Evolutionary conservation across 441 rosid genomes (phyloP), one percentile per base, ranked within the genome.

Genomic region (Erodium trifolium): DNA sequence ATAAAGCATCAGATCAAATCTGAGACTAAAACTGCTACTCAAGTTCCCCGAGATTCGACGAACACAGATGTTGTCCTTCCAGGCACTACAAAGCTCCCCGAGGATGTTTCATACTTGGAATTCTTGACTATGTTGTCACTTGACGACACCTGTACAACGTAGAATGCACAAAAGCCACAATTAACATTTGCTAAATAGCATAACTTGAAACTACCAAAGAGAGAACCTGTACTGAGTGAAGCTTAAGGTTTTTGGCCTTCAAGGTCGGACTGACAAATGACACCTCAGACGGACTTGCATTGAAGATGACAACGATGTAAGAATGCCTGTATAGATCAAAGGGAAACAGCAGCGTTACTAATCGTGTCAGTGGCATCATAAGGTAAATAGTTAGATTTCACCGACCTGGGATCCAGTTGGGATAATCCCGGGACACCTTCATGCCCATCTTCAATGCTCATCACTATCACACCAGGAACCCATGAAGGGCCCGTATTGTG

Each of bases 391-490:
- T 49, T 41, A 27, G 41, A 35, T 41, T 76, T 66, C 34, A 80
- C 99, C 65, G 78, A 91, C 97, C 64, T 67, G 43, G 90, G 83
- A 82, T 94, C 98, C 71, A 90, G 80, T 72, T 84, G 91, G 70
- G 92, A 73, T 73, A 87, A 69, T 72, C 89, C 89, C 0, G 88
- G 84, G 59, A 75, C 71, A 72, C 86, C 92, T 74, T 81, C 79
- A 59, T 77, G 77, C 64, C 94, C 94, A 81, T 90, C 98, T 83
- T 94, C 97, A 78, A 94, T 82, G 82, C 94, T 85, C 92, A 92
- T 88, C 73, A 82, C 94, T 63, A 94, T 87, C 72, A 90, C 82
- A 16, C 98, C 99, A 7, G 87, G 93, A 71, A 88, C 73, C 57
- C 85, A 81, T 55, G 89, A 83, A 51, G 91, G 88, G 64, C 96